Conservation (phyloP, 495 filamentous ascomycete species). For the Coniosporium apollinis region DNA sequence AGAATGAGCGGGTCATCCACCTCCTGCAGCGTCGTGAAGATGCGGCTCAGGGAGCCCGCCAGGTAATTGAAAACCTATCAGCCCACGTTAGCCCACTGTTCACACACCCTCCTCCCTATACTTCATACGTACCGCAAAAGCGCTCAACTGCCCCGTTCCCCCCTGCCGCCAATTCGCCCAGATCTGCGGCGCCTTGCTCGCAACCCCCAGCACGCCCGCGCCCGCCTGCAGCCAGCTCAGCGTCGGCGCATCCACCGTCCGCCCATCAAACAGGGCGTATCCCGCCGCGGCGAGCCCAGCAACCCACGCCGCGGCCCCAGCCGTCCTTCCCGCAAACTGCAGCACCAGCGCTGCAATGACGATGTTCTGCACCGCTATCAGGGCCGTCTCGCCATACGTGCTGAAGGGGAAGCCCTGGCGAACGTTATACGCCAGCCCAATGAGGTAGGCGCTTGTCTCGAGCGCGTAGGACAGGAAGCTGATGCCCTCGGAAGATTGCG, state of each 20-base stretch:
- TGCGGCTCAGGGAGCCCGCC: conserved; percentile 71
- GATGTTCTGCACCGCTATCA: conserved; percentile 84
- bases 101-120: too few species aligned
- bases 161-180: conserved; percentile 64
- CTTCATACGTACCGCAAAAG: conserved; percentile 81
- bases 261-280: conserved; percentile 47
- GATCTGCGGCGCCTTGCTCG: conserved; percentile 89
- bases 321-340: conserved; percentile 48
- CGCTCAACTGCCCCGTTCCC: conserved; percentile 86
- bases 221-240: conserved; percentile 69
- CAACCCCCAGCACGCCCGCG: conserved; percentile 64
- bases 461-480: conserved; percentile 82
- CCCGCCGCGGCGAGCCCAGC: conserved; percentile 50
- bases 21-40: conserved; percentile 94
- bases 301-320: conserved; percentile 53
- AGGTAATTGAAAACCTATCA: conserved; percentile 93
- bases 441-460: conserved; percentile 71
- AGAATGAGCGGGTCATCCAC: conserved; percentile 90
- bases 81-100: conserved; percentile 4
- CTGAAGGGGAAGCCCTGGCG: conserved; percentile 85
- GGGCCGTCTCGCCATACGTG: conserved; percentile 85
- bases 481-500: conserved; percentile 63
- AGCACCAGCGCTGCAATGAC: conserved; percentile 72
- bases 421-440: conserved; percentile 75
- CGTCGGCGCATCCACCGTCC: conserved; percentile 46